These are phyloP conservation scores for Drechslera avenae DNA, from an alignment of 2,329 filamentous ascomycete species.

Conservation along the genomic window DNA sequence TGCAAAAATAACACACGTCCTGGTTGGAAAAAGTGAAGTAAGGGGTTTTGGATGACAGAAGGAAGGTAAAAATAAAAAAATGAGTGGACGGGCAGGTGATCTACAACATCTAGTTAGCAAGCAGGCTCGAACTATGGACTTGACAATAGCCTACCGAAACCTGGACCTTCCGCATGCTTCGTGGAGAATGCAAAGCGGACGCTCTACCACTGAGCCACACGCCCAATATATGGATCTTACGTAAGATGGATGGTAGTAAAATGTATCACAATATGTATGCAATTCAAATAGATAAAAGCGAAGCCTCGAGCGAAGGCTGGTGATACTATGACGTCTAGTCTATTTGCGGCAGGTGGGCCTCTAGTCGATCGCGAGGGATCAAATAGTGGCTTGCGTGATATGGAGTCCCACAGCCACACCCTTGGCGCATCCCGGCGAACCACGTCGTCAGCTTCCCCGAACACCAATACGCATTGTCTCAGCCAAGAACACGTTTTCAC, in stretches of 20 bases:
- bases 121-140: slow-evolving; percentile 20
- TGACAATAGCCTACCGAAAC: slow-evolving; percentile 40
- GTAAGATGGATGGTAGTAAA: background rate
- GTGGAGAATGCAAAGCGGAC: slow-evolving; percentile 45
- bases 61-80: background rate
- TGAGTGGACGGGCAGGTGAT: slow-evolving; percentile 3
- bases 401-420: slow-evolving; percentile 21
- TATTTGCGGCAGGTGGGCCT: background rate
- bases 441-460: slow-evolving; percentile 31
- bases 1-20: too few species aligned
- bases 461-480: slow-evolving; percentile 20
- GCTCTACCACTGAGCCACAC: slow-evolving; percentile 49
- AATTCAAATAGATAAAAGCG: too few species aligned
- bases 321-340: too few species aligned
- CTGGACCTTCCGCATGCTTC: slow-evolving; percentile 38
- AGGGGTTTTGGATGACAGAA: too few species aligned
- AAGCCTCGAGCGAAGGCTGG: too few species aligned
- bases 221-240: slow-evolving; percentile 19
- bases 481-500: slow-evolving; percentile 21
- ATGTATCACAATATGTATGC: too few species aligned
- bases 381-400: background rate
- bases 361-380: too few species aligned
- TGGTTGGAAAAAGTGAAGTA: too few species aligned
- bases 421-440: slow-evolving; percentile 26
- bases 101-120: background rate